A percentile compares a stretch with the other conserved stretches of the same genome.
Evolutionary conservation across 352 stramenopile genomes (phyloP).

Genomic region (Pythium scleroteichum): DNA sequence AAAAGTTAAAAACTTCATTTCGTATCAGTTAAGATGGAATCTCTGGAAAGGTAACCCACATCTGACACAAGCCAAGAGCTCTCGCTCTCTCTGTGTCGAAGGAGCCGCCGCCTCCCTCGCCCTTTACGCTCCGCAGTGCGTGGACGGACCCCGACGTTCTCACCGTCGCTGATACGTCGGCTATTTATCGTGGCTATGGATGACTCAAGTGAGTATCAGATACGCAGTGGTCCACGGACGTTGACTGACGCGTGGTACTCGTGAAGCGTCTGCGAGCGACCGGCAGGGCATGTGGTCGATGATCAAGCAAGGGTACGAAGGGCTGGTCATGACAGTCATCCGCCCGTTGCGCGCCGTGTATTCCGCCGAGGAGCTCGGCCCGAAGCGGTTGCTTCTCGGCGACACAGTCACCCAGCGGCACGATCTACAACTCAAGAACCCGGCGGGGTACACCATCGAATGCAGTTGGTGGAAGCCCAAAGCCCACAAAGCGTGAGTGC

Average conservation of each 20-base stretch:
- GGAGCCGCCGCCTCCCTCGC: too few species aligned
- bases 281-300: constrained; percentile 79
- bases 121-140: too few species aligned
- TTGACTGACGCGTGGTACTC: constrained; percentile 13
- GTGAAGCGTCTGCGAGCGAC: constrained; percentile 33
- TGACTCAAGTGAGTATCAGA: constrained; percentile 28
- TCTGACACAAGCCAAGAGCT: not conserved
- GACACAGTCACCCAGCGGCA: constrained; percentile 62
- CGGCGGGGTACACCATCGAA: constrained; percentile 70
- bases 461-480: constrained; percentile 87
- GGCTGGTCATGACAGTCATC: constrained; percentile 81
- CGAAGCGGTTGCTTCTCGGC: constrained; percentile 53
- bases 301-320: constrained; percentile 83
- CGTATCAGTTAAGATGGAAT: not conserved
- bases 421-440: constrained; percentile 78
- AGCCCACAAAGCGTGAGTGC: constrained; percentile 30
- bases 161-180: not conserved
- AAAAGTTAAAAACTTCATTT: too few species aligned
- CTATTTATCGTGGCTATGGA: constrained; percentile 18
- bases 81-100: not conserved
- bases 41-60: not conserved
- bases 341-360: constrained; percentile 71
- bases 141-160: too few species aligned
- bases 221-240: not conserved
- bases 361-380: constrained; percentile 58